A percentile compares a stretch with the other conserved stretches of the same genome.
phyloP scores from a whole-genome alignment of 192 early-diverging fungal species.

The Lobosporangium transversale region DNA sequence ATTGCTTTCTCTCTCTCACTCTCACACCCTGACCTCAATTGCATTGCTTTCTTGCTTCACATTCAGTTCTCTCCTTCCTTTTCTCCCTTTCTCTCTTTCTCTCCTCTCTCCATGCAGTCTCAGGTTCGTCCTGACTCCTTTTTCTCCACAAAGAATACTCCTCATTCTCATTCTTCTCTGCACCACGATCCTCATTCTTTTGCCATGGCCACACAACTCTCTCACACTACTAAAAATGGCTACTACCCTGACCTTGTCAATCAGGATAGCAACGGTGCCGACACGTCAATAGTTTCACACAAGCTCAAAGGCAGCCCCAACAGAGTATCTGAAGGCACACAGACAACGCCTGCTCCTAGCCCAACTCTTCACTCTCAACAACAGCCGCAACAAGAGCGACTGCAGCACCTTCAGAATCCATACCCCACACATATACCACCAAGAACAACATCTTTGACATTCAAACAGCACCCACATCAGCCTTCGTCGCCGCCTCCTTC shows the following conservation, averaged over 20 bases:
- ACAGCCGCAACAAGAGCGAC: background rate
- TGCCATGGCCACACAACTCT: background rate
- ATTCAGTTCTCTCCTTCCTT: background rate
- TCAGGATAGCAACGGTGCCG: background rate
- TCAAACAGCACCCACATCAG: background rate
- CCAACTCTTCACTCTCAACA: background rate
- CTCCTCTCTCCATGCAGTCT: background rate
- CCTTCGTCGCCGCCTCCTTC: conserved; percentile 1
- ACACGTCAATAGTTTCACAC: background rate
- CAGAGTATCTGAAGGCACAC: background rate
- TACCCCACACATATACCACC: background rate
- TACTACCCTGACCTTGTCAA: background rate
- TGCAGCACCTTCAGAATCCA: background rate
- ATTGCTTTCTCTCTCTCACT: too few species aligned
- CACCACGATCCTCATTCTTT: background rate
- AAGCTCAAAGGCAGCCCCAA: background rate
- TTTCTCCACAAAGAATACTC: too few species aligned
- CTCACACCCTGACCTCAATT: background rate
- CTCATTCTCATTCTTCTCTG: background rate
- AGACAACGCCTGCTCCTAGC: background rate
- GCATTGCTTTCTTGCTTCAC: background rate
- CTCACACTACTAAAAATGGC: background rate
- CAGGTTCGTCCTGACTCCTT: background rate
- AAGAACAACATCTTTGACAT: background rate
- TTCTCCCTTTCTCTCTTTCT: background rate